These are phyloP conservation scores for Aspergillus pseudonomiae DNA, from an alignment of 2,329 filamentous ascomycete species.

Conservation along the genomic window DNA sequence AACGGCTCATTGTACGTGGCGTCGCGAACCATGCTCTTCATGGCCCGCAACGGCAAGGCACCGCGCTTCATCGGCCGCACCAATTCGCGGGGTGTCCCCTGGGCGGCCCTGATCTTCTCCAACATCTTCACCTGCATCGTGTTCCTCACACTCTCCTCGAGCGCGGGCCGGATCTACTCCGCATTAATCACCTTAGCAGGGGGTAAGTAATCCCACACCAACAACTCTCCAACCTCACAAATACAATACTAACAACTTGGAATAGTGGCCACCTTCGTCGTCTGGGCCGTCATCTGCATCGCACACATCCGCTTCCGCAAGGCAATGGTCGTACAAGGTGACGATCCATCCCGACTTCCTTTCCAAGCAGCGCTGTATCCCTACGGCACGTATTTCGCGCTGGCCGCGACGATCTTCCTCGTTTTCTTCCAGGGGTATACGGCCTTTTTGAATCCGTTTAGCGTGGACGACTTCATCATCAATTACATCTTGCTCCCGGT, in stretches of 20 bases:
- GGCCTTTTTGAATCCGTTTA: constrained; percentile 55
- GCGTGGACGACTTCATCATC: constrained; percentile 55
- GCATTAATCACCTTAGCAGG: constrained; percentile 40
- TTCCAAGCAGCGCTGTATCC: constrained; percentile 55
- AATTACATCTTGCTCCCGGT: constrained; percentile 59
- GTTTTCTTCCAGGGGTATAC: constrained; percentile 59
- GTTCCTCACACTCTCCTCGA: constrained; percentile 34
- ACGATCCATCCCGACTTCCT: constrained; percentile 47
- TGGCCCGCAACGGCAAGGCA: constrained; percentile 74
- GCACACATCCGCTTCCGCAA: constrained; percentile 48
- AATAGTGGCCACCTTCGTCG: constrained; percentile 44
- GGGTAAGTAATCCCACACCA: constrained; percentile 22
- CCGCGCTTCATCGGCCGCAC: constrained; percentile 71
- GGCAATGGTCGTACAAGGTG: constrained; percentile 41
- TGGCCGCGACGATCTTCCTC: constrained; percentile 53
- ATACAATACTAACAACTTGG: background rate
- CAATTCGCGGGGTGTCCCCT: constrained; percentile 62
- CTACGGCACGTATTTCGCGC: constrained; percentile 53
- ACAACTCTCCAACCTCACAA: background rate
- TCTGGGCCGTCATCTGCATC: constrained; percentile 44
- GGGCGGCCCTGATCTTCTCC: constrained; percentile 66
- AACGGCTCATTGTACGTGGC: constrained; percentile 80
- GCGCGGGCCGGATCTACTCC: constrained; percentile 34
- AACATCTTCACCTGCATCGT: constrained; percentile 64
- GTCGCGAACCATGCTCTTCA: constrained; percentile 73